A percentile compares a stretch with the other conserved stretches of the same genome.
Conservation (phyloP, 768 basidiomycete genomes). For the Phlebiopsis flavidoalba region DNA sequence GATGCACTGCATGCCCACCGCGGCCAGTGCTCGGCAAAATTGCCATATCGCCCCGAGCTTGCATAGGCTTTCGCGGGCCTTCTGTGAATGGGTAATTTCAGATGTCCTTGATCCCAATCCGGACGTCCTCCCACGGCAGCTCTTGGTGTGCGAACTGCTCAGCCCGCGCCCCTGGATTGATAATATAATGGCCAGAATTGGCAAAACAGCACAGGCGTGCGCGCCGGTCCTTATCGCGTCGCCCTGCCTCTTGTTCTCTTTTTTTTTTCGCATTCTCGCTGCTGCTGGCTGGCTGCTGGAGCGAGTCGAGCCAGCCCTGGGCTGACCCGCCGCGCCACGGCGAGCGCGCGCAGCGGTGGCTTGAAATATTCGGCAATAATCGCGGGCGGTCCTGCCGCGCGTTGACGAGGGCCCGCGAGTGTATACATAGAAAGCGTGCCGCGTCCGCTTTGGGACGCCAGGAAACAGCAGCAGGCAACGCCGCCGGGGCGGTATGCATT, state of each 20-base stretch:
- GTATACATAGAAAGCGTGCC: no score
- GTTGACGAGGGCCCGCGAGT: neutral
- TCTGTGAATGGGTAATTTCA: neutral
- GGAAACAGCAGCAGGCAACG: no score
- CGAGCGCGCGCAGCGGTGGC: neutral
- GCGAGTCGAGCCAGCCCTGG: neutral
- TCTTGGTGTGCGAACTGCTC: neutral
- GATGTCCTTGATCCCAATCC: constrained; percentile 1
- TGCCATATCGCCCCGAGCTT: neutral
- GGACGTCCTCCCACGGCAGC: neutral
- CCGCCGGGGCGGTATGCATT: neutral
- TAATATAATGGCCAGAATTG: neutral
- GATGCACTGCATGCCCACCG: neutral
- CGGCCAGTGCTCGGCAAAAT: neutral
- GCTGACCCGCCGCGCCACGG: no score
- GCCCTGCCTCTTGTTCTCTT: no score
- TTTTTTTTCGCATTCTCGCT: no score
- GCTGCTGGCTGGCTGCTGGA: no score
- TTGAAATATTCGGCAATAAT: no score
- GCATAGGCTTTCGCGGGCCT: neutral
- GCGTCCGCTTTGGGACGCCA: no score
- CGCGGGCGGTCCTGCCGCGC: no score
- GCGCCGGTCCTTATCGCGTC: neutral
- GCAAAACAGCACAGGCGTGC: neutral
- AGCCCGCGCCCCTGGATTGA: neutral